Evolutionary conservation across 2,329 filamentous ascomycete genomes (phyloP).

Genomic region (Diaporthe humulicola): DNA sequence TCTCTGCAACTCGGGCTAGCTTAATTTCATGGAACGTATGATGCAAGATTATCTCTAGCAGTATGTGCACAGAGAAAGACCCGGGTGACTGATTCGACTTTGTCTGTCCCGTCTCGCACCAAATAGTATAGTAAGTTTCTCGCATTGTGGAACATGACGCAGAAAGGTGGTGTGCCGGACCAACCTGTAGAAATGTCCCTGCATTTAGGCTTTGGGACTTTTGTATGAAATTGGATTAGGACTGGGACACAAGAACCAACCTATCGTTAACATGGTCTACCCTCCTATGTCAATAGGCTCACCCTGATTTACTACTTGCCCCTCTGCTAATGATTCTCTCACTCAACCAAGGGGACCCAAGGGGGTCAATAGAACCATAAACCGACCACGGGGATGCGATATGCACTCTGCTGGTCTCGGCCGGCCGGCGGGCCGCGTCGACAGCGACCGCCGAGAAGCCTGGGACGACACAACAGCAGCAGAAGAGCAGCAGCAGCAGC

Average conservation of each 20-base stretch:
- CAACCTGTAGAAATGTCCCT: no score
- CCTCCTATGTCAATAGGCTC: background rate
- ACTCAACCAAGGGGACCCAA: background rate
- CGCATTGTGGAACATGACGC: background rate
- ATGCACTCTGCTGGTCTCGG: background rate
- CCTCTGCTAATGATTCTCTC: background rate
- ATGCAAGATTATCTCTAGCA: background rate
- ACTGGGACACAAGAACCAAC: background rate
- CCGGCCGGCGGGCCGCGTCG: background rate
- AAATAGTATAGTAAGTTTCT: background rate
- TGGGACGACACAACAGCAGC: background rate
- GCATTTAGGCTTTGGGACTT: background rate
- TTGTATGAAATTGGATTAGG: background rate
- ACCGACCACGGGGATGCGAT: background rate
- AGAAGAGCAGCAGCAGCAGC: background rate
- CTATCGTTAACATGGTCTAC: background rate
- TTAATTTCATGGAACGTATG: conserved; percentile 2
- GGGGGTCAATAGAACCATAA: background rate
- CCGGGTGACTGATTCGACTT: background rate
- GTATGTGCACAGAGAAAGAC: no score
- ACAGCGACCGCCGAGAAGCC: background rate
- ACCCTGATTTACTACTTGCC: background rate
- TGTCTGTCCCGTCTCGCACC: background rate
- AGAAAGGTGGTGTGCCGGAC: background rate
- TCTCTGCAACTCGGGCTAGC: background rate